Evolutionary conservation across 2,329 filamentous ascomycete species (phyloP), one percentile per base, ranked within the genome.

Genomic region (Ophiosphaerella herpotricha): DNA sequence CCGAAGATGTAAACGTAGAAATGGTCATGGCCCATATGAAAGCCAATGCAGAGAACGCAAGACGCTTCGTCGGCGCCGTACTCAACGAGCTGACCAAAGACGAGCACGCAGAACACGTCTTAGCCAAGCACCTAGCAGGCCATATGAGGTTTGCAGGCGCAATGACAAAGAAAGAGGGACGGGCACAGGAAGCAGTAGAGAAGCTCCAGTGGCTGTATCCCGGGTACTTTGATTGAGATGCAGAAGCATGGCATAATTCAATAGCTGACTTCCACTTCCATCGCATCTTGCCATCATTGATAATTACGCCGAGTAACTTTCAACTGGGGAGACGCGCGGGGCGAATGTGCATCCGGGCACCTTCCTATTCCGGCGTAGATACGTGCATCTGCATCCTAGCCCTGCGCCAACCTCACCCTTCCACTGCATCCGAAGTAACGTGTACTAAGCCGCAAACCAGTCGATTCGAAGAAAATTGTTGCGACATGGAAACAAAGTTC

Each of bases 11-110:
- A 55, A 92, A 91, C 55, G 94, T 99, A 18, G 90, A 92, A 74
- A 96, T 97, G 89, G 94, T 99, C 48, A 90, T 96, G 86, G 88
- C 85, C 54, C 90, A 96, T 76, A 99, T 99, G 94, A 88, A 89
- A 71, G 88, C 91, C 60, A 99, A 99, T 75, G 82, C 89, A 44
- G 82, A 87, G 69, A 99, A 97, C 68, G 94, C 94, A 31, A 87
- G 88, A 72, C 81, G 86, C 43, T 87, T 97, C 48, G 87, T 99
- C 31, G 90, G 85, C 32, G 90, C 89, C 29, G 91, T 97, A 38
- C 79, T 99, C 47, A 90, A 97, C 74, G 87, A 91, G 75, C 80
- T 97, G 63, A 86, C 84, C 64, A 87, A 89, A 70, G 82, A 89
- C 52, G 88, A 93, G 70, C 85, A 96, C 74, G 78, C 74, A 46